phyloP scores from a whole-genome alignment of 2,329 filamentous ascomycete species.

The Apiospora saccharicola region DNA sequence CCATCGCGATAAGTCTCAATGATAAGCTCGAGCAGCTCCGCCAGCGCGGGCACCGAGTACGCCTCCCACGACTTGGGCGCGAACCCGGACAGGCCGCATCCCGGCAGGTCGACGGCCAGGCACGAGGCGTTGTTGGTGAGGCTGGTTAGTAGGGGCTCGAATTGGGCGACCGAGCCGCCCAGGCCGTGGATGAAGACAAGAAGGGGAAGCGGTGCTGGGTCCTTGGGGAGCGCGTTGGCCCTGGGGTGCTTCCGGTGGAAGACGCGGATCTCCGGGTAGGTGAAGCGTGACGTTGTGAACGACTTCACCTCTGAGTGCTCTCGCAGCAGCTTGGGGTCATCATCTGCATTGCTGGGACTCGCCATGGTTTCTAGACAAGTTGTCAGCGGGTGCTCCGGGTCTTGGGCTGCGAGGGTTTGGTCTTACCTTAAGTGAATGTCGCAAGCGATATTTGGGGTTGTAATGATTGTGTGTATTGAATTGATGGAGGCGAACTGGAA shows the following conservation, averaged over 20 bases:
- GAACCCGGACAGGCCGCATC: conserved; percentile 84
- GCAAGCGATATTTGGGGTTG: background rate
- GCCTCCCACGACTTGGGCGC: conserved; percentile 75
- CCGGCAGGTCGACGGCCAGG: conserved; percentile 87
- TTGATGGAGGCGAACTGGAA: background rate
- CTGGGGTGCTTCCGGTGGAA: conserved; percentile 87
- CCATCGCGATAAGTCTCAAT: conserved; percentile 77
- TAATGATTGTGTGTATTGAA: background rate
- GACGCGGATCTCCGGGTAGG: conserved; percentile 79
- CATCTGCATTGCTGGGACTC: conserved; percentile 54
- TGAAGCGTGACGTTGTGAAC: conserved; percentile 73
- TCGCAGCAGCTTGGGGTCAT: conserved; percentile 77
- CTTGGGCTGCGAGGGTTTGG: conserved; percentile 47
- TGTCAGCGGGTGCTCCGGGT: too few relatives aligned
- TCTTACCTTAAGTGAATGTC: background rate
- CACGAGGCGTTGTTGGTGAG: conserved; percentile 85
- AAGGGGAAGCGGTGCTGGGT: conserved; percentile 78
- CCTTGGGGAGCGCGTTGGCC: conserved; percentile 77
- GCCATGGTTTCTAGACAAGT: conserved; percentile 29
- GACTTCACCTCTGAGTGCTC: conserved; percentile 75
- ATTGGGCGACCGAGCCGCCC: conserved; percentile 91
- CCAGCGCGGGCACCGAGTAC: conserved; percentile 79
- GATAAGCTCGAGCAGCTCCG: conserved; percentile 75
- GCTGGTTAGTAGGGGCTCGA: conserved; percentile 80
- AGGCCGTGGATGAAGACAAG: conserved; percentile 93